phyloP scores from a whole-genome alignment of 768 basidiomycete genomes.

The Macrocybe gigantea region DNA sequence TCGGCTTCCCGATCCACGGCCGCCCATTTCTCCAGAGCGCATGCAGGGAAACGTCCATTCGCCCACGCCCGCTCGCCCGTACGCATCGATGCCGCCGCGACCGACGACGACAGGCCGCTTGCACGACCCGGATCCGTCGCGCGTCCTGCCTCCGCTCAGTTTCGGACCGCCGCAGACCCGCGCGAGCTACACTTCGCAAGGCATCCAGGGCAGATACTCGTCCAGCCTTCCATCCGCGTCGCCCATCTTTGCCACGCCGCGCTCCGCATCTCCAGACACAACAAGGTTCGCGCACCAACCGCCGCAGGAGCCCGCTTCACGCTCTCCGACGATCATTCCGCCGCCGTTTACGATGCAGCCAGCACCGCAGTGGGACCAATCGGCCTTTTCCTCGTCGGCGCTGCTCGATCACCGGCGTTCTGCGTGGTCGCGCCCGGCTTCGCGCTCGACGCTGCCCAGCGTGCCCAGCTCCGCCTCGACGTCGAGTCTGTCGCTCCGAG shows the following conservation, averaged over 20 bases:
- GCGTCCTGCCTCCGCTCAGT: constrained; percentile 28
- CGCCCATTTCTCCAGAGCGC: neutral
- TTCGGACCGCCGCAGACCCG: constrained; percentile 13
- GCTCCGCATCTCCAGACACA: constrained; percentile 28
- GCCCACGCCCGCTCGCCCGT: constrained; percentile 17
- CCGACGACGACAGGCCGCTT: constrained; percentile 16
- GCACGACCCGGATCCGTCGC: constrained; percentile 21
- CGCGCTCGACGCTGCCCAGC: constrained; percentile 21
- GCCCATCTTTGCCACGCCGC: constrained; percentile 12
- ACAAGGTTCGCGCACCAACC: constrained; percentile 25
- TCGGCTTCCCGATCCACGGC: constrained; percentile 4
- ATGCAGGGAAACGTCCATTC: constrained; percentile 7
- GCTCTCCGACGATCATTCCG: constrained; percentile 25
- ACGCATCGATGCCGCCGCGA: constrained; percentile 12
- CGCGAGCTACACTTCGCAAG: constrained; percentile 4
- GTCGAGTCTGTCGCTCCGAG: too few species aligned
- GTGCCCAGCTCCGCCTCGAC: constrained; percentile 16
- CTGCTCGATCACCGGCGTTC: constrained; percentile 31
- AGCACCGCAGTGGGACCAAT: constrained; percentile 56
- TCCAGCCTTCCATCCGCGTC: constrained; percentile 5
- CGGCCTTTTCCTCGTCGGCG: constrained; percentile 24
- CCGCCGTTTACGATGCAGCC: constrained; percentile 68
- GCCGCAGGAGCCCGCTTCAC: constrained; percentile 19
- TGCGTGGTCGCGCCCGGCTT: constrained; percentile 28
- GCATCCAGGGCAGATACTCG: neutral